These are phyloP conservation scores for Castanospermum australe DNA, from an alignment of 306 rosid species.

Conservation along the genomic window DNA sequence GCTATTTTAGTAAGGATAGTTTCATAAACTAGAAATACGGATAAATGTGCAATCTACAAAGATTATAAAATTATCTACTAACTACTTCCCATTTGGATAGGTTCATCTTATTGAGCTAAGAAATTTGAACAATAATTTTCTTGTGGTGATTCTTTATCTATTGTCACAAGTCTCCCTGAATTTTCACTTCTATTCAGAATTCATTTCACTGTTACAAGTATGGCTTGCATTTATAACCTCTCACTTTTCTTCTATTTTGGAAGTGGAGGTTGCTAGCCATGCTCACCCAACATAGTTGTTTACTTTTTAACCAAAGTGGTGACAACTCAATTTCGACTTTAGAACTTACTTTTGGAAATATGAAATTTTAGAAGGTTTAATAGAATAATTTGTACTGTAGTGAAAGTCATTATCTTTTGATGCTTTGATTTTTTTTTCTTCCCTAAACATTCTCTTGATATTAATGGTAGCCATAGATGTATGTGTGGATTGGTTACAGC, in stretches of 20 bases:
- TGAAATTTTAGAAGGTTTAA: background rate
- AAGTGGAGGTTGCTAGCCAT: too few species aligned
- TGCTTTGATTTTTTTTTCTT: background rate
- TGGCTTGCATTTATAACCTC: too few species aligned
- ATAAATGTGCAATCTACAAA: background rate
- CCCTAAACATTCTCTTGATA: background rate
- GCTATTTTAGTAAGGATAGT: background rate
- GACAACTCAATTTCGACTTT: background rate
- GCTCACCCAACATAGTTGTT: too few species aligned
- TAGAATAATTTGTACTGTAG: background rate
- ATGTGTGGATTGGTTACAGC: slow-evolving; percentile 86
- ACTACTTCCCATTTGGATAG: background rate
- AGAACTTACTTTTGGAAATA: background rate
- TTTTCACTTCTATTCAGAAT: too few species aligned
- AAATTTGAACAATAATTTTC: background rate
- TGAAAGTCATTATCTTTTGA: background rate
- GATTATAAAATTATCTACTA: background rate
- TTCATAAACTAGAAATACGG: background rate
- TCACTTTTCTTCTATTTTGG: too few species aligned
- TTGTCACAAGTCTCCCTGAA: background rate
- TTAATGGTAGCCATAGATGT: slow-evolving; percentile 49
- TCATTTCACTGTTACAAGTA: too few species aligned
- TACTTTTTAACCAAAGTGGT: too few species aligned
- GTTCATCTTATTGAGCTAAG: background rate
- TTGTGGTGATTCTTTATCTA: background rate